Percentiles rank a stretch among this genome's conserved stretches.
These are phyloP conservation scores for Auriscalpium orientale DNA, from an alignment of 768 basidiomycete genomes.

Conservation along the genomic window DNA sequence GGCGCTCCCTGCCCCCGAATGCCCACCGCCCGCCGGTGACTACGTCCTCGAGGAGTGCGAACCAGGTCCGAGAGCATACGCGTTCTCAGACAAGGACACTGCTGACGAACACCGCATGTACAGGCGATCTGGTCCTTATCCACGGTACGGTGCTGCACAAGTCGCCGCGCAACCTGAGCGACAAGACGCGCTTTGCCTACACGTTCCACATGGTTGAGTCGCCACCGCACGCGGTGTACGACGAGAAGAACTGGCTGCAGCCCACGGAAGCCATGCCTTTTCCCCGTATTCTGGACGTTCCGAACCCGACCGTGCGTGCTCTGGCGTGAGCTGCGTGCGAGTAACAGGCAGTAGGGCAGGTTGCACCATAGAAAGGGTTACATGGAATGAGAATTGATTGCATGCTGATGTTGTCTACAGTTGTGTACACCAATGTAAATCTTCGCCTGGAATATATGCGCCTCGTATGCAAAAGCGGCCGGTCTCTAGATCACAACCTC, in stretches of 20 bases:
- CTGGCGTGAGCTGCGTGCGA: not conserved
- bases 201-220: conserved; percentile 95
- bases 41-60: conserved; percentile 67
- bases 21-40: conserved; percentile 29
- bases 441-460: no score
- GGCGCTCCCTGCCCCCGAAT: conserved; percentile 35
- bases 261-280: conserved; percentile 83
- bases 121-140: conserved; percentile 88
- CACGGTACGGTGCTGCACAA: conserved; percentile 92
- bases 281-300: conserved; percentile 41
- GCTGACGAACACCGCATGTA: not conserved
- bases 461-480: no score
- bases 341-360: not conserved
- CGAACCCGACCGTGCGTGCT: conserved; percentile 18
- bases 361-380: no score
- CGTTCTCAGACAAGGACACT: no score
- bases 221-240: conserved; percentile 62
- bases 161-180: conserved; percentile 77
- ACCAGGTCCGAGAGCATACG: conserved; percentile 49
- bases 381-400: no score
- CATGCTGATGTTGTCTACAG: no score
- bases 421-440: no score
- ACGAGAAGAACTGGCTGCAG: conserved; percentile 93
- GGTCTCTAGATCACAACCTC: not conserved
- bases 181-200: conserved; percentile 82